phyloP scores from a whole-genome alignment of 139 green algal genomes.

The Raphidocelis subcapitata region DNA sequence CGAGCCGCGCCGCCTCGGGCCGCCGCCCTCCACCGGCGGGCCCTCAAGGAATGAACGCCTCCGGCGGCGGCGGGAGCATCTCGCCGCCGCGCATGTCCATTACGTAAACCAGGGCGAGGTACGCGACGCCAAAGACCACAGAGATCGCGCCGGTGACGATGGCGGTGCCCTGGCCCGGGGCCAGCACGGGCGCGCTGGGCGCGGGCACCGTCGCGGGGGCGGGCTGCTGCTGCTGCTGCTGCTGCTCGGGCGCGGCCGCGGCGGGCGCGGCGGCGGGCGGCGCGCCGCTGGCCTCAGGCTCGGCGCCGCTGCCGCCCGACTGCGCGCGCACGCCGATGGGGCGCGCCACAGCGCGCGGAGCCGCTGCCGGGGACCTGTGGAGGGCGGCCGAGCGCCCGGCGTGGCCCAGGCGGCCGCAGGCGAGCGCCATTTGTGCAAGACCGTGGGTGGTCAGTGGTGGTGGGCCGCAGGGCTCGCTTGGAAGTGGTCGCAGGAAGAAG shows the following conservation, averaged over 20 bases:
- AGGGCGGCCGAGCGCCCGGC: too few species aligned
- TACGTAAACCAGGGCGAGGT: slow-evolving; percentile 56
- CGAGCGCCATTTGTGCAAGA: too few species aligned
- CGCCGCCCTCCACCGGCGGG: not conserved
- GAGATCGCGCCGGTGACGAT: slow-evolving; percentile 68
- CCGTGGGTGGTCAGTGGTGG: too few species aligned
- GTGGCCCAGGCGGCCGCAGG: too few species aligned
- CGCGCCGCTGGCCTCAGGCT: not conserved
- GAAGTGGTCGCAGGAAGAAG: too few species aligned
- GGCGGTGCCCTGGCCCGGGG: slow-evolving; percentile 58
- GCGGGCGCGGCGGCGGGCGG: not conserved
- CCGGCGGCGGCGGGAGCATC: slow-evolving; percentile 65
- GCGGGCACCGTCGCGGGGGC: not conserved
- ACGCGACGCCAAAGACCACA: slow-evolving; percentile 62
- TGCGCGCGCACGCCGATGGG: too few species aligned
- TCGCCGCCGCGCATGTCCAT: slow-evolving; percentile 56
- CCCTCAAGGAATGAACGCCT: slow-evolving; percentile 51
- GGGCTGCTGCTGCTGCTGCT: not conserved
- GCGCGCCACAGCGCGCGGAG: too few species aligned
- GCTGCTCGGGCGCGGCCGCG: not conserved
- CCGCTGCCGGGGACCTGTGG: too few species aligned
- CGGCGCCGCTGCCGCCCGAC: not conserved
- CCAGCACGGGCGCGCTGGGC: slow-evolving; percentile 24
- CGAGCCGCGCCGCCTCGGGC: too few species aligned
- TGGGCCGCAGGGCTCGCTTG: too few species aligned